Evolutionary conservation across 208 protist genomes (phyloP), one percentile per base, ranked within the genome.

Genomic region (Endotrypanum monterogeii): DNA sequence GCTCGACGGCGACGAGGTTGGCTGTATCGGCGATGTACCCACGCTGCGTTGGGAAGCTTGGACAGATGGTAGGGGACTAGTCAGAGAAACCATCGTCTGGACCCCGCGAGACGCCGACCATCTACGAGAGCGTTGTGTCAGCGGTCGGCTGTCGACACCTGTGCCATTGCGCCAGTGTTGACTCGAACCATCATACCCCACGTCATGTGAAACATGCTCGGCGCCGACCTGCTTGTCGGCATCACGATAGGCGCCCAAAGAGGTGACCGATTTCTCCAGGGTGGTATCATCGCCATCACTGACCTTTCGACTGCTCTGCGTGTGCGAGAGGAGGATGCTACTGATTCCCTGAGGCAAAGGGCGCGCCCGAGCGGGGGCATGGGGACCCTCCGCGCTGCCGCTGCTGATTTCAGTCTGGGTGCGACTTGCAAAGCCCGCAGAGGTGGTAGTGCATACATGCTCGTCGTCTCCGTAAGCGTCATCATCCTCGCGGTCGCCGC

Each of bases 1-100:
- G 20, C 48, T 20, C n/a, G 67, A 63, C 12, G 55, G 41, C 3
- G 44, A 18, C 7, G 46, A 25, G 25, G 66, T 73, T 37, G 52
- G 74, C n/a, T 85, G 73, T 67, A 90, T 85, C 18, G 88, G 88
- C 28, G 88, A 92, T 48, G 85, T 92, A 51, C 76, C 88, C 28
- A 87, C 55, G 67, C 71, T 88, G 51, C 76, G 71, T 35, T 81
- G 76, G 20, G n/a, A n/a, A 3, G n/a, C 25, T 20, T 37, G 41
- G 32, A 54, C 35, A 7, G 48, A 6, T 11, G 20, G 32, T n/a
- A 50, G 3, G 46, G 48, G 62, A 20, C 35, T 48, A 1, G 35
- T 54, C 35, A 69, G 11, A 8, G 37, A 35, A 25, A 68, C 65
- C 3, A 84, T 73, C 23, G 88, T 90, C 78, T 93, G 88, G 46